Evolutionary conservation across 108 stramenopile genomes (phyloP).

Genomic region (Cyclotella cryptica): DNA sequence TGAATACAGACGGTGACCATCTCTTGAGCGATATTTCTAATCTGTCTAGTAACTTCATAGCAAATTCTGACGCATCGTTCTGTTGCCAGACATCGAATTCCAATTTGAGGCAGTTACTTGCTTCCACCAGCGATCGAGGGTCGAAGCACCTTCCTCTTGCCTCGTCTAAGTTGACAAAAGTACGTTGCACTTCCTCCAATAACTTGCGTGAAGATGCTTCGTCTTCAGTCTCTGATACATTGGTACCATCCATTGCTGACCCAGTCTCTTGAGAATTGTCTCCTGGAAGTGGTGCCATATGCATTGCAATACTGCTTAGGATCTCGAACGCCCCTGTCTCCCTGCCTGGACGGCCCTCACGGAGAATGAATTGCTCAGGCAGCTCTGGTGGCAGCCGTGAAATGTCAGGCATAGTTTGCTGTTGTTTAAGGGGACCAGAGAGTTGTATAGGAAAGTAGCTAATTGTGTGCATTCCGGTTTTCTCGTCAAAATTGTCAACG

Average conservation of each 20-base stretch:
- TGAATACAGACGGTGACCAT: slow-evolving; percentile 82
- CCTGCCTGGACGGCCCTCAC: slow-evolving; percentile 91
- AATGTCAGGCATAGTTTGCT: slow-evolving; percentile 58
- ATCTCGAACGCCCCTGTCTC: slow-evolving; percentile 92
- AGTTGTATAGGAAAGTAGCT: slow-evolving; percentile 70
- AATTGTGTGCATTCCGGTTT: slow-evolving; percentile 85
- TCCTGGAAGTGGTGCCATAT: slow-evolving; percentile 5
- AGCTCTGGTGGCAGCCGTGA: slow-evolving; percentile 63
- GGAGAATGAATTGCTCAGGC: slow-evolving; percentile 83
- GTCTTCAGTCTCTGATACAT: slow-evolving; percentile 51
- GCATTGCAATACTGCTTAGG: slow-evolving; percentile 34
- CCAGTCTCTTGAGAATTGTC: slow-evolving; percentile 28
- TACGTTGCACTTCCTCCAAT: slow-evolving; percentile 95
- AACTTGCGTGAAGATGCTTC: slow-evolving; percentile 86
- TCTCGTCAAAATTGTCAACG: slow-evolving; percentile 73
- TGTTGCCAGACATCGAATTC: slow-evolving; percentile 99
- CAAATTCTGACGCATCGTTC: slow-evolving; percentile 98
- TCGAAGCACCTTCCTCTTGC: slow-evolving; percentile 92
- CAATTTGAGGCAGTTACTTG: slow-evolving; percentile 93
- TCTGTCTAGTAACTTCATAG: slow-evolving; percentile 93
- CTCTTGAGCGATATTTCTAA: slow-evolving; percentile 90
- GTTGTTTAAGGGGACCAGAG: slow-evolving; percentile 56
- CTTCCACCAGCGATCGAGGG: slow-evolving; percentile 93
- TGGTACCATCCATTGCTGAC: slow-evolving; percentile 1
- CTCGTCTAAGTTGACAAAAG: slow-evolving; percentile 91